Evolutionary conservation across 2,329 filamentous ascomycete genomes (phyloP), one percentile per base, ranked within the genome.

Genomic region (Colletotrichum orchidophilum): DNA sequence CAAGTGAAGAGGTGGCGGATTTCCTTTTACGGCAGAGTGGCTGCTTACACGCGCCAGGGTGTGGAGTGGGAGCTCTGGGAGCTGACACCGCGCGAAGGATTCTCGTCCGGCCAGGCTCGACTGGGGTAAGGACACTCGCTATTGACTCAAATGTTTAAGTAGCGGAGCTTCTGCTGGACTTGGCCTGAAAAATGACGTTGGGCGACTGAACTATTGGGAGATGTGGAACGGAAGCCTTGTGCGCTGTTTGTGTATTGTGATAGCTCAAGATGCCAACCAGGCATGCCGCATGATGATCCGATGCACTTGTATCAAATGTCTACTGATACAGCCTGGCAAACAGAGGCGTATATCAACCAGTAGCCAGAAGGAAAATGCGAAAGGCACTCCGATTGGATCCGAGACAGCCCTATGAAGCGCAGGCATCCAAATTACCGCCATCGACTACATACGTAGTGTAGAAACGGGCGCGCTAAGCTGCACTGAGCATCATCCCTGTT

Each of bases 401-500:
- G 39, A 46, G 39, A 46, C 39, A 46, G 39, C 39, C 39, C 27
- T 26, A 18, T 21, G 7, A 66, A 15, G 11, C 18, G 18, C 21
- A 29, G n/a, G 52, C 21, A 33, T 24, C 4, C 15, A 53, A 6
- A 5, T n/a, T n/a, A 29, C 39, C 39, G 29, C 9, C 27, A 13
- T 18, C 21, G 33, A 27, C 15, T 57, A 8, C 13, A n/a, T n/a
- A n/a, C n/a, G n/a, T n/a, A n/a, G n/a, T n/a, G 39, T 52, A 21
- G 21, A 7, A 29, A 29, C 42, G 42, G 42, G 42, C 29, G 29
- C 54, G 21, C 63, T 66, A 70, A 13, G 0, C 21, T n/a, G n/a
- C n/a, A n/a, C n/a, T 7, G 13, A 26, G 35, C 42, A 39, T 39
- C 46, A 61, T 26, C 67, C 66, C 52, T 70, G 49, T 39, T 70